Evolutionary conservation across 1,284 basidiomycete species (phyloP).

Genomic region (Apiotrichum montevideense): DNA sequence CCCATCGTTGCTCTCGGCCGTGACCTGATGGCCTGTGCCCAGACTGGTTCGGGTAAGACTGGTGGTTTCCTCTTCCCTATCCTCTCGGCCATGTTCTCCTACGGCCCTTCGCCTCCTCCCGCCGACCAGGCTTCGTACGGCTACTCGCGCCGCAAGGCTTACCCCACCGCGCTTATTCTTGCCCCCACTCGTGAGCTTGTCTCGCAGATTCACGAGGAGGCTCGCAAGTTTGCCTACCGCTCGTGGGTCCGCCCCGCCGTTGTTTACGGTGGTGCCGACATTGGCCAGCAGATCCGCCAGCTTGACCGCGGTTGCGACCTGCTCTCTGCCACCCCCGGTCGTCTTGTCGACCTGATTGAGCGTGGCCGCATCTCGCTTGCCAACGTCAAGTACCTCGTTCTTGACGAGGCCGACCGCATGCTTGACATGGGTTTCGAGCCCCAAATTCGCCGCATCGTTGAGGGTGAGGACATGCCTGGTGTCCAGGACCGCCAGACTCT

Average conservation of each 20-base stretch:
- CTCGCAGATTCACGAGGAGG: constrained; percentile 98
- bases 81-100: constrained; percentile 83
- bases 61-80: constrained; percentile 99
- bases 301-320: constrained; percentile 97
- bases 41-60: constrained; percentile 99
- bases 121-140: constrained; percentile 50
- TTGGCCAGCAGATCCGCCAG: constrained; percentile 84
- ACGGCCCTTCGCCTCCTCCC: constrained; percentile 63
- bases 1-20: constrained; percentile 86
- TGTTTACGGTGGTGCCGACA: constrained; percentile 98
- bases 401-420: constrained; percentile 99
- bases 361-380: constrained; percentile 92
- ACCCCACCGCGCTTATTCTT: constrained; percentile 90
- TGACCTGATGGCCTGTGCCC: constrained; percentile 99
- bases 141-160: constrained; percentile 80
- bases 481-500: constrained; percentile 90
- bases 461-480: constrained; percentile 97
- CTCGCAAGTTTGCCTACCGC: constrained; percentile 97
- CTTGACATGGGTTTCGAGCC: constrained; percentile 99
- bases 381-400: constrained; percentile 95
- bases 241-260: constrained; percentile 99
- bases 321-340: constrained; percentile 95
- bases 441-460: constrained; percentile 96
- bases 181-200: constrained; percentile 98
- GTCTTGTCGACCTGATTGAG: constrained; percentile 97